Evolutionary conservation across 108 stramenopile species (phyloP).

Genomic region (Nannochloropsis salina): DNA sequence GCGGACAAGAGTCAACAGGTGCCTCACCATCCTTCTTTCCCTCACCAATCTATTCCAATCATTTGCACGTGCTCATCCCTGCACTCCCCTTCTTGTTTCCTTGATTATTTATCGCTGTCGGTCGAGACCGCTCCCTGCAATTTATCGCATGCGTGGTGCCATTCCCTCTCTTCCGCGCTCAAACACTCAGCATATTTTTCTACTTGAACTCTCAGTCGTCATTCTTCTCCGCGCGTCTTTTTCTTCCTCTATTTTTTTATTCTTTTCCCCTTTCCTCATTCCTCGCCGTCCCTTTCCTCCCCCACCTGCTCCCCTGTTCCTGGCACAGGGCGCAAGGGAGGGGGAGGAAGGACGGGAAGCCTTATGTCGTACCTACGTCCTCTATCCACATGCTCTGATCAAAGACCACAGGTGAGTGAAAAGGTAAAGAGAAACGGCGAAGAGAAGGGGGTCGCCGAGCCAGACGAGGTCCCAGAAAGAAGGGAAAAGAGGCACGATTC

Average conservation of each 20-base stretch:
- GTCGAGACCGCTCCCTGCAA: too few relatives aligned
- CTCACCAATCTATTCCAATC: too few relatives aligned
- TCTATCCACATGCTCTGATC: slow-evolving; percentile 92
- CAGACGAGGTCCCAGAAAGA: not conserved
- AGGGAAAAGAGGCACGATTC: not conserved
- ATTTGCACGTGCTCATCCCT: too few relatives aligned
- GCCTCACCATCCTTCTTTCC: too few relatives aligned
- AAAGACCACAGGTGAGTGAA: slow-evolving; percentile 84
- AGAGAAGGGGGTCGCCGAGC: not conserved
- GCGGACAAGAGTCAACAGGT: too few relatives aligned
- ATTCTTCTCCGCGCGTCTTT: not conserved
- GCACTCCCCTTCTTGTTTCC: too few relatives aligned
- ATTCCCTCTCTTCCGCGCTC: not conserved
- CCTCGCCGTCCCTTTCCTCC: not conserved
- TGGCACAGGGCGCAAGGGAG: slow-evolving; percentile 28
- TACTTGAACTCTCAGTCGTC: not conserved
- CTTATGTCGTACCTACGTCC: slow-evolving; percentile 87
- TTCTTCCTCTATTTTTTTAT: not conserved
- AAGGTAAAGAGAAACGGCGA: slow-evolving; percentile 66
- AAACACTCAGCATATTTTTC: not conserved
- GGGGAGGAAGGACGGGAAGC: slow-evolving; percentile 68
- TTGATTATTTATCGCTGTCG: too few relatives aligned
- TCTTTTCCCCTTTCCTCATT: not conserved
- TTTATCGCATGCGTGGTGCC: not conserved
- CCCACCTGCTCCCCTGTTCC: not conserved